These are phyloP conservation scores for Ceriops zippeliana DNA, from an alignment of 345 rosid species.

Conservation along the genomic window DNA sequence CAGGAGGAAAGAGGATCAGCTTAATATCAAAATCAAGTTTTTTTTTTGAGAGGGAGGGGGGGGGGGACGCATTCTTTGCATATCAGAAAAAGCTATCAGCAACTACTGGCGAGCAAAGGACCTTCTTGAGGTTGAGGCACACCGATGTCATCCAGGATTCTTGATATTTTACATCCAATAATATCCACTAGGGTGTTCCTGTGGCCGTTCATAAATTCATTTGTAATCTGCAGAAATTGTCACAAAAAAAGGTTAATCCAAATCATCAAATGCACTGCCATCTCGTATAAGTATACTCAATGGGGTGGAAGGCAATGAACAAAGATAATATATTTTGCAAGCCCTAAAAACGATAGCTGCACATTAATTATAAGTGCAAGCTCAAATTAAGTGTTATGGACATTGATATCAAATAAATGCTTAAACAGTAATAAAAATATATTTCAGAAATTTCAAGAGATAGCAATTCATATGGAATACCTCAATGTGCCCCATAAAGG, in stretches of 20 bases:
- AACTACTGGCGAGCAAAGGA: slow-evolving; percentile 7
- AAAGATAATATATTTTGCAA: no score
- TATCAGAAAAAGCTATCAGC: not conserved
- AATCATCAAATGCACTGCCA: not conserved
- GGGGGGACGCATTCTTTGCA: not conserved
- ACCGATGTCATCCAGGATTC: slow-evolving; percentile 18
- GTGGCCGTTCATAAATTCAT: slow-evolving; percentile 25
- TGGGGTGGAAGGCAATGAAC: no score
- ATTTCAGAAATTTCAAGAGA: no score
- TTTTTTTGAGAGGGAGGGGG: no score
- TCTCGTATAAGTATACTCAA: not conserved
- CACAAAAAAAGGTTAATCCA: not conserved
- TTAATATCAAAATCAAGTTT: not conserved
- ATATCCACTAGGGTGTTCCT: slow-evolving; percentile 31
- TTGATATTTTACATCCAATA: slow-evolving; percentile 29
- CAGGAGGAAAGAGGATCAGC: not conserved
- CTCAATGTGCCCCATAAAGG: no score
- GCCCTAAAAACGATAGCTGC: no score
- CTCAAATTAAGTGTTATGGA: no score
- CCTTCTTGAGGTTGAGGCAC: slow-evolving; percentile 21
- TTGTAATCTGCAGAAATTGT: slow-evolving; percentile 22
- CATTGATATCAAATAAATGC: no score
- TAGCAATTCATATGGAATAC: no score
- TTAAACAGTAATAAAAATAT: no score
- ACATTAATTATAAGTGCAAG: no score